Evolutionary conservation across 371 early-diverging fungal species (phyloP).

Genomic region (Actinomortierella ambigua): DNA sequence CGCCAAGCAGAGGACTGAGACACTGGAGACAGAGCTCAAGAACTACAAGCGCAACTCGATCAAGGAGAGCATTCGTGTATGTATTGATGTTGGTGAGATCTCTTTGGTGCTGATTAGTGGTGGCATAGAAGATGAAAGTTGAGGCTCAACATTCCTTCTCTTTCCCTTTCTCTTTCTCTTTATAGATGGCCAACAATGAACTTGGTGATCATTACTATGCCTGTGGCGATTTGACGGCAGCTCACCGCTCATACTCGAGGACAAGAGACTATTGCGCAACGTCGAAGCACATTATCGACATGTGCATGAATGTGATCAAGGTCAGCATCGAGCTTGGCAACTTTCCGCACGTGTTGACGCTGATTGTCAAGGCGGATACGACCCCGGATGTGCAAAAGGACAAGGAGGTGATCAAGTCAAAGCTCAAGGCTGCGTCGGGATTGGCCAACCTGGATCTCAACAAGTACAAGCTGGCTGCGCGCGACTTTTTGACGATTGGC

Average conservation of each 20-base stretch:
- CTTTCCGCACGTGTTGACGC: slow-evolving; percentile 72
- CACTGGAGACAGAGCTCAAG: slow-evolving; percentile 76
- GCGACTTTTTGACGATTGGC: slow-evolving; percentile 64
- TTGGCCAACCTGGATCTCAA: slow-evolving; percentile 64
- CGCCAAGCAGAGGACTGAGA: slow-evolving; percentile 57
- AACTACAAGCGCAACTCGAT: slow-evolving; percentile 70
- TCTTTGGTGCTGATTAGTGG: neutral
- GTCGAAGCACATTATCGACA: slow-evolving; percentile 74
- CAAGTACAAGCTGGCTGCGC: slow-evolving; percentile 67
- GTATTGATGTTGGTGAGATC: slow-evolving; percentile 9
- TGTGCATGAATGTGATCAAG: slow-evolving; percentile 82
- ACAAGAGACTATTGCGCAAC: slow-evolving; percentile 82
- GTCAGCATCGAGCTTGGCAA: slow-evolving; percentile 71
- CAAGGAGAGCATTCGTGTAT: slow-evolving; percentile 85
- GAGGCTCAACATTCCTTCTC: no score
- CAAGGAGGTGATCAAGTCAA: slow-evolving; percentile 59
- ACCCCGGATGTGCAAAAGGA: slow-evolving; percentile 66
- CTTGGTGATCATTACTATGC: slow-evolving; percentile 77
- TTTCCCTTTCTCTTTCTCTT: neutral
- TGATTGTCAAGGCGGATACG: slow-evolving; percentile 75
- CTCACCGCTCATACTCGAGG: slow-evolving; percentile 71
- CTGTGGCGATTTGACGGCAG: slow-evolving; percentile 70
- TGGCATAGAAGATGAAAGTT: no score
- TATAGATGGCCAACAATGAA: slow-evolving; percentile 73
- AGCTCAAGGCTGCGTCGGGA: slow-evolving; percentile 70